Percentiles rank a stretch among this genome's conserved stretches.
Conservation (phyloP, 805 yeast genomes). For the Barnettozyma sucrosica region DNA sequence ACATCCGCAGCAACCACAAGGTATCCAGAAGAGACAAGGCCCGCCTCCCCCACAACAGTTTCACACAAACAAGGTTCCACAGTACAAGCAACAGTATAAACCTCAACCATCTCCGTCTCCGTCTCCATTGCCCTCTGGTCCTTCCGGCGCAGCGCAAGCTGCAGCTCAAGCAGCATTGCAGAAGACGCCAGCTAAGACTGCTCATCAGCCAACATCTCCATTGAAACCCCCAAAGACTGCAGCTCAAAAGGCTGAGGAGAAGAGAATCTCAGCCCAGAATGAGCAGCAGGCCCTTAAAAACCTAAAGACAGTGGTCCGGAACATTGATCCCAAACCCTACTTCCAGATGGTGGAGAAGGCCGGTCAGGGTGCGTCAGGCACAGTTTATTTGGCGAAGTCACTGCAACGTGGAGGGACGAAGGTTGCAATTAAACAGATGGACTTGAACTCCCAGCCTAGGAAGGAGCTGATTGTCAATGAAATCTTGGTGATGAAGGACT, state of each 20-base stretch:
- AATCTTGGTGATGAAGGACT: conserved; percentile 93
- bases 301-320: conserved; percentile 74
- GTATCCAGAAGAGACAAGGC: conserved; percentile 6
- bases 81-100: not conserved
- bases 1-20: conserved; percentile 4
- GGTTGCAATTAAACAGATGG: conserved; percentile 97
- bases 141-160: conserved; percentile 24
- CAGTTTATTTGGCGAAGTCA: conserved; percentile 81
- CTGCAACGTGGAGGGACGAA: conserved; percentile 49
- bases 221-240: conserved; percentile 23
- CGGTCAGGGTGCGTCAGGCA: conserved; percentile 98
- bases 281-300: conserved; percentile 84
- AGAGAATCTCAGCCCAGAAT: conserved; percentile 59
- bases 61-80: not conserved
- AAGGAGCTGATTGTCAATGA: conserved; percentile 95
- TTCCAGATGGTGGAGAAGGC: conserved; percentile 76
- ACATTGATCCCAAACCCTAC: conserved; percentile 78
- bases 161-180: conserved; percentile 33
- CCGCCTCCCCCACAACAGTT: conserved; percentile 13
- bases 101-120: conserved; percentile 2
- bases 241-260: conserved; percentile 37
- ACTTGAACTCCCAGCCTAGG: conserved; percentile 82
- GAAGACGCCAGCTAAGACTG: conserved; percentile 14
- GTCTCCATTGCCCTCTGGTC: not conserved
- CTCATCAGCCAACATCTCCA: conserved; percentile 9